These are phyloP conservation scores for Brassica hybrid DNA, from an alignment of 441 rosid species.

Conservation along the genomic window DNA sequence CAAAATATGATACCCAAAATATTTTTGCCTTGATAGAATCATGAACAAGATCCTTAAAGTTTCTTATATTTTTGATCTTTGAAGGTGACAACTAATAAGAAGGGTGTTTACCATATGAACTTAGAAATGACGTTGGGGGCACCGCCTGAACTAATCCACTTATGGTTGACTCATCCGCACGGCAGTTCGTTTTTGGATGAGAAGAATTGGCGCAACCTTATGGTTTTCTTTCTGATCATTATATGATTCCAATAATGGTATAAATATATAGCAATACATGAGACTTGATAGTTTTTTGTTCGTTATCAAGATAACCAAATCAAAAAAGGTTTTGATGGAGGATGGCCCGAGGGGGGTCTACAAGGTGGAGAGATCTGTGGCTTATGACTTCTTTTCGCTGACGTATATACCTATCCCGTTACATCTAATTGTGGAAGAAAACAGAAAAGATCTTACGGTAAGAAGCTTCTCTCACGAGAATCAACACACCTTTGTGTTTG, in stretches of 20 bases:
- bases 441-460: conserved; percentile 57
- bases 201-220: background rate
- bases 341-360: conserved; percentile 72
- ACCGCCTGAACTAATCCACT: conserved; percentile 77
- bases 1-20: background rate
- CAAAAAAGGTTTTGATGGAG: conserved; percentile 67
- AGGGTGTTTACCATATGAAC: conserved; percentile 34
- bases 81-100: conserved; percentile 1
- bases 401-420: conserved; percentile 73
- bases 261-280: too few relatives aligned
- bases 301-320: conserved; percentile 49
- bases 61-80: background rate
- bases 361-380: conserved; percentile 80
- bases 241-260: too few relatives aligned
- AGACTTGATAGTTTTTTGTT: background rate
- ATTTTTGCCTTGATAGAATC: background rate
- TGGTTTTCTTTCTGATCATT: conserved; percentile 7
- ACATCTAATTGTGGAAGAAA: conserved; percentile 80
- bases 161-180: conserved; percentile 66
- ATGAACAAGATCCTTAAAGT: background rate
- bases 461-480: conserved; percentile 7
- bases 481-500: background rate
- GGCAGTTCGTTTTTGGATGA: conserved; percentile 57
- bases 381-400: conserved; percentile 95
- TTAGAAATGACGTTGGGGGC: conserved; percentile 63